Conservation (phyloP, 1,284 basidiomycete species). For the Kwoniella shivajii region DNA sequence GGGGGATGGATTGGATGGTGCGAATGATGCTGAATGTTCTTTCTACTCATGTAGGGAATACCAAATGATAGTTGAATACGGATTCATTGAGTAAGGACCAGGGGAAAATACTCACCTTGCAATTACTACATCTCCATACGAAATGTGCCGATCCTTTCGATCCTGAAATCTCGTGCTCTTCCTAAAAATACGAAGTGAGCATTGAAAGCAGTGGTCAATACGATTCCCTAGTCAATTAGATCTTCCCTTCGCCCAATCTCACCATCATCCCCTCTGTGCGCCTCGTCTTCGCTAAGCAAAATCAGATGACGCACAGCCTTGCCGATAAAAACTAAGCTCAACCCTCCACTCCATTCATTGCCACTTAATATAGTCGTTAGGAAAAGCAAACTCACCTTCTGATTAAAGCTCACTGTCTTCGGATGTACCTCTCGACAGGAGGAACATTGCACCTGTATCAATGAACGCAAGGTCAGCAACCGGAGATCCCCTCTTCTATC, state of each 20-base stretch:
- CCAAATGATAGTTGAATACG: neutral
- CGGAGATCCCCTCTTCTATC: no score
- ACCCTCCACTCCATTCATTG: neutral
- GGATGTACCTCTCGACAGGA: slow-evolving; percentile 50
- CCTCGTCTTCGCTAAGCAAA: no score
- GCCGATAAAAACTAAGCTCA: no score
- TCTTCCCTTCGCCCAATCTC: neutral
- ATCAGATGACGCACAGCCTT: no score
- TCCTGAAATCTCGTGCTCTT: slow-evolving; percentile 51
- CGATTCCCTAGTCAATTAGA: no score
- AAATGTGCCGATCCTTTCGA: slow-evolving; percentile 52
- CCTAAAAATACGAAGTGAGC: no score
- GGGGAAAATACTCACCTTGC: slow-evolving; percentile 42
- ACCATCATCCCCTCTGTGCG: no score
- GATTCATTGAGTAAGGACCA: neutral
- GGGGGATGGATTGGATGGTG: slow-evolving; percentile 30
- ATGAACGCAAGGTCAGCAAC: no score
- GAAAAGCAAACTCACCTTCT: slow-evolving; percentile 26
- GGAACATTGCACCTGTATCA: slow-evolving; percentile 50
- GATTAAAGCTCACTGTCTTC: slow-evolving; percentile 51
- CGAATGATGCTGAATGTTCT: slow-evolving; percentile 54
- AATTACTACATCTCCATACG: slow-evolving; percentile 52
- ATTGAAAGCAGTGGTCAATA: no score
- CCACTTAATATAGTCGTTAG: neutral
- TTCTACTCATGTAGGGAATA: slow-evolving; percentile 41